These are phyloP conservation scores for Clavariopsis aquatica DNA, from an alignment of 495 filamentous ascomycete genomes.

Conservation along the genomic window DNA sequence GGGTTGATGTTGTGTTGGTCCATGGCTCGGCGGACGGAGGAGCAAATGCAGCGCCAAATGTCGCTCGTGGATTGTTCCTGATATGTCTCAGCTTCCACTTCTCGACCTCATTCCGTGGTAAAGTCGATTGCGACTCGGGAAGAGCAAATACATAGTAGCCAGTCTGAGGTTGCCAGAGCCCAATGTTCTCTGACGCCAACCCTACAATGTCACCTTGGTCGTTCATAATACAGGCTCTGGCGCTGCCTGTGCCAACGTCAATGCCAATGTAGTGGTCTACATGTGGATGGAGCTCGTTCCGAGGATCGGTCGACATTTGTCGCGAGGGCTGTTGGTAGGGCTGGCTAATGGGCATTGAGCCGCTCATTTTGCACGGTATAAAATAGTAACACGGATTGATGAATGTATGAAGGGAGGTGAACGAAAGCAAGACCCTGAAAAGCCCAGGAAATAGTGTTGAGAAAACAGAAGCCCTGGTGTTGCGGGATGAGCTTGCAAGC, in stretches of 20 bases:
- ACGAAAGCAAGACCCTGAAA: slow-evolving; percentile 1
- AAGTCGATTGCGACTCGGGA: slow-evolving; percentile 22
- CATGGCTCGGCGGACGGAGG: slow-evolving; percentile 75
- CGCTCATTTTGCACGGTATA: slow-evolving; percentile 13
- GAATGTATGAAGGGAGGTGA: not conserved
- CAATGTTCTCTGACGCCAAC: slow-evolving; percentile 85
- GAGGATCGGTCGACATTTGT: slow-evolving; percentile 58
- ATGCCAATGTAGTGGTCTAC: slow-evolving; percentile 81
- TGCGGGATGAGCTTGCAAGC: slow-evolving; percentile 30
- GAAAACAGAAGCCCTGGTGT: slow-evolving; percentile 14
- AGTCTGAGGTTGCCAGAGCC: slow-evolving; percentile 88
- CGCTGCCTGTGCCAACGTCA: slow-evolving; percentile 94
- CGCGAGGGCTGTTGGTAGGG: slow-evolving; percentile 48
- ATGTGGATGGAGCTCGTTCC: slow-evolving; percentile 57
- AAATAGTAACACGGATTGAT: not conserved
- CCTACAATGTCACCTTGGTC: slow-evolving; percentile 88
- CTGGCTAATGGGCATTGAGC: slow-evolving; percentile 41
- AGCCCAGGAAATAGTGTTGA: slow-evolving; percentile 17
- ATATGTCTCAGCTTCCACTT: slow-evolving; percentile 19
- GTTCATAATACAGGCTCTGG: slow-evolving; percentile 92
- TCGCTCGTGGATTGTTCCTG: slow-evolving; percentile 98
- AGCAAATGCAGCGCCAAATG: slow-evolving; percentile 90
- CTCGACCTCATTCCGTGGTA: not conserved
- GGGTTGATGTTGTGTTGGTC: slow-evolving; percentile 75
- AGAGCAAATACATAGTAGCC: slow-evolving; percentile 71